phyloP scores from a whole-genome alignment of 257 asterid species.

The Fraxinus quadrangulata region DNA sequence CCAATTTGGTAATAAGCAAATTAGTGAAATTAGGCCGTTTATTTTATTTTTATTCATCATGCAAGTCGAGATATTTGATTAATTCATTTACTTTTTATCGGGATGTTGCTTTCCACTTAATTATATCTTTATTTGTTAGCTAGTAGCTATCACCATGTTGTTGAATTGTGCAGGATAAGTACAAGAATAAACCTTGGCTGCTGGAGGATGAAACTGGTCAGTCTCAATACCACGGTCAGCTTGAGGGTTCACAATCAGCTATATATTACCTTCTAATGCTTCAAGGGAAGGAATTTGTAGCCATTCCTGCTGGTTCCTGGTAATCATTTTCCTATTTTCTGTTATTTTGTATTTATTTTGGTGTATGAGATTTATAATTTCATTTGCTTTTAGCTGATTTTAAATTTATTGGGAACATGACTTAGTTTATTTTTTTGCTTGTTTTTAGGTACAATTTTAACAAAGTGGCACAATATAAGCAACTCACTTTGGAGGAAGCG shows the following conservation, averaged over 20 bases:
- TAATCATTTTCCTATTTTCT: constrained; percentile 30
- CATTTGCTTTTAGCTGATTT: neutral
- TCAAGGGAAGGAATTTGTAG: constrained; percentile 92
- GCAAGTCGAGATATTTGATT: neutral
- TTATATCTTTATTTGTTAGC: constrained; percentile 12
- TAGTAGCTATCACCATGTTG: constrained; percentile 24
- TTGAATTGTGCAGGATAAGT: constrained; percentile 72
- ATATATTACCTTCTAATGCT: constrained; percentile 92
- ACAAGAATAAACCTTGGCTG: constrained; percentile 92
- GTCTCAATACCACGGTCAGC: constrained; percentile 82
- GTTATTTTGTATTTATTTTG: neutral
- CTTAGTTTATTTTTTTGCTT: constrained; percentile 16
- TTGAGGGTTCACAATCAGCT: constrained; percentile 94
- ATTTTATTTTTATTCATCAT: neutral
- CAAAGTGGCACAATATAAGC: constrained; percentile 98
- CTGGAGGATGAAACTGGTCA: constrained; percentile 98
- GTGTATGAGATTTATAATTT: neutral
- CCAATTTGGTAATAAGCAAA: neutral
- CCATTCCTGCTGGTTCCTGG: constrained; percentile 99
- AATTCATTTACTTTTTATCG: constrained; percentile 2
- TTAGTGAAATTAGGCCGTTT: constrained; percentile 12
- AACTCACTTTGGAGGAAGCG: constrained; percentile 97
- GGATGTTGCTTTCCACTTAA: constrained; percentile 17
- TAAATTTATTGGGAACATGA: neutral
- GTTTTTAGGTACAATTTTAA: constrained; percentile 81